phyloP scores from a whole-genome alignment of 2,329 filamentous ascomycete species.

The Fusarium zealandicum region DNA sequence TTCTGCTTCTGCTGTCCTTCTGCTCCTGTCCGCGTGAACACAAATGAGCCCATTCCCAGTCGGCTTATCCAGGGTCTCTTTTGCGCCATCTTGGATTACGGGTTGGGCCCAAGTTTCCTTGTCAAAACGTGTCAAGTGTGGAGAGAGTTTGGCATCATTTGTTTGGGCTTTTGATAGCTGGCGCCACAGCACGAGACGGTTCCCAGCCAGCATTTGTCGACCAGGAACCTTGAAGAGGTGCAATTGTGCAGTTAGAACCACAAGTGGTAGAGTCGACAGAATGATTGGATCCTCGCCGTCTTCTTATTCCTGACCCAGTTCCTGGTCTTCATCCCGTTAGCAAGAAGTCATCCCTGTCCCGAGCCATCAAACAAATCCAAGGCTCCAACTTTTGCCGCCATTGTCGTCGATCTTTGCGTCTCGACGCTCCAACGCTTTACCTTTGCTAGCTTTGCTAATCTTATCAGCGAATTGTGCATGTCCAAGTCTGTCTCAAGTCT shows the following conservation, averaged over 20 bases:
- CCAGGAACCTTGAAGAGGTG: slow-evolving; percentile 7
- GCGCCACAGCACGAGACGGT: slow-evolving; percentile 21
- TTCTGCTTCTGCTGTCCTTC: slow-evolving; percentile 20
- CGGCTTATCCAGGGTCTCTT: slow-evolving; percentile 25
- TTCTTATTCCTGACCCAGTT: slow-evolving; percentile 18
- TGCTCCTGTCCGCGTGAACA: slow-evolving; percentile 20
- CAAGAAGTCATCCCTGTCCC: slow-evolving; percentile 22
- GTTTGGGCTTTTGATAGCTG: slow-evolving; percentile 17
- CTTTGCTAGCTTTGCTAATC: slow-evolving; percentile 28
- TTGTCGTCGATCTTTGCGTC: slow-evolving; percentile 24
- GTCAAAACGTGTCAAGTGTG: not conserved
- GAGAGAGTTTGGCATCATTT: not conserved
- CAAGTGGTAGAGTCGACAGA: slow-evolving; percentile 5
- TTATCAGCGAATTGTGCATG: slow-evolving; percentile 29
- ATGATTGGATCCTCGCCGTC: slow-evolving; percentile 15
- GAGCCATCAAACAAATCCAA: slow-evolving; percentile 29
- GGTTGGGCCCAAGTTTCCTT: slow-evolving; percentile 14
- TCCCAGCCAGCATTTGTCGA: slow-evolving; percentile 25
- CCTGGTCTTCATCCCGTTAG: not conserved
- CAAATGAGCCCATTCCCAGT: slow-evolving; percentile 24
- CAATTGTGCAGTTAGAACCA: slow-evolving; percentile 27
- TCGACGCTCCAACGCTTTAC: slow-evolving; percentile 12
- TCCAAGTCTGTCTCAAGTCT: slow-evolving; percentile 6
- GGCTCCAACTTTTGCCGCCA: slow-evolving; percentile 31
- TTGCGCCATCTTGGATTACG: slow-evolving; percentile 19